Base-by-base conservation (phyloP, 306 rosid genomes). In the Casuarina glauca region DNA sequence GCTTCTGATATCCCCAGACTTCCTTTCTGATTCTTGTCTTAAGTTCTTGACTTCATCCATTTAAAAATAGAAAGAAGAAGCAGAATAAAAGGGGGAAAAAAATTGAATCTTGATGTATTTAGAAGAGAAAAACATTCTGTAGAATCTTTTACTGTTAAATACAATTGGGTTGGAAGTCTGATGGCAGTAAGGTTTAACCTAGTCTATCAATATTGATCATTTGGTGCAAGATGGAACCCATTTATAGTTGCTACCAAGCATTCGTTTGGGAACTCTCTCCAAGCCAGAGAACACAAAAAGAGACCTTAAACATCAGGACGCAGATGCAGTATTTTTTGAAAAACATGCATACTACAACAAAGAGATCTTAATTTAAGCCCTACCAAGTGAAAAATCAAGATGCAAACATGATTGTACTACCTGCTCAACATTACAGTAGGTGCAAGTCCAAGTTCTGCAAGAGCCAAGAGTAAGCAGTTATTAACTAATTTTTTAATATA, bases 371-470 rank as follows among this genome's bases (percentile, higher is more conserved):
- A 66, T 38, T 75, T 39, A 35, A 32, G 74, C 42, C 32, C 48
- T 80, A 62, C 64, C 32, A 13, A 12, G 83, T 62, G 51, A 43
- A 63, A 75, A 50, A 78, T 26, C 76, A 73, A 71, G 32, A 77
- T 26, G 63, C 49, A 74, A 77, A 51, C n/a, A 58, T 62, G 54
- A 74, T 15, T 6, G 61, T 67, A 53, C 58, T 86, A 96, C 99
- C 99, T 87, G 99, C 84, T 93, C 99, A 81, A 85, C 87, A 75
- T 83, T 79, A 82, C 99, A 96, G 87, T 91, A 93, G 81, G 89
- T 50, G 89, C 99, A 96, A 15, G 82, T 90, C 86, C 94, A 84
- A 58, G 74, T 81, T 89, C 99, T 96, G 98, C 91, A 85, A 89
- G 63, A 76, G 74, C 42, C 70, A 73, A 81, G 77, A 83, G 75